phyloP scores from a whole-genome alignment of 805 yeast genomes.

The Ogataea salicorniae region DNA sequence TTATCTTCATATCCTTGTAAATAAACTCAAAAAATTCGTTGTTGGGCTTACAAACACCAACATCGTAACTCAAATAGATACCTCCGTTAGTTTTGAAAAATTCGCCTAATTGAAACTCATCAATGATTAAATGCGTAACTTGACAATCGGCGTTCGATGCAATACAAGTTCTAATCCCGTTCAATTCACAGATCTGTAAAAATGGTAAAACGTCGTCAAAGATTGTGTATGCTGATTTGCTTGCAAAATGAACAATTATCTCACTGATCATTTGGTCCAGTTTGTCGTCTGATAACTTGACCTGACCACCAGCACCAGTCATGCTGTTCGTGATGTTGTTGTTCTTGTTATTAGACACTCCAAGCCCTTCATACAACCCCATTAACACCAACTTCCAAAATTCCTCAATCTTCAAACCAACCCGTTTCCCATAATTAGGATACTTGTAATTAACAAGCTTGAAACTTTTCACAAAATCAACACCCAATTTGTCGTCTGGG shows the following conservation, averaged over 20 bases:
- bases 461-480: constrained; percentile 30
- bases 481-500: constrained; percentile 22
- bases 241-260: constrained; percentile 44
- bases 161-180: constrained; percentile 34
- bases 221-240: constrained; percentile 46
- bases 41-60: constrained; percentile 51
- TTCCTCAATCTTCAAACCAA: constrained; percentile 28
- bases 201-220: constrained; percentile 51
- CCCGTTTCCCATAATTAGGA: constrained; percentile 61
- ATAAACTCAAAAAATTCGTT: constrained; percentile 41
- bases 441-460: constrained; percentile 31
- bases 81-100: constrained; percentile 33
- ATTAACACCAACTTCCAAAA: constrained; percentile 58
- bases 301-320: background rate
- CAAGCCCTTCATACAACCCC: constrained; percentile 5
- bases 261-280: constrained; percentile 35
- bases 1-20: constrained; percentile 16
- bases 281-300: background rate
- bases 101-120: constrained; percentile 37
- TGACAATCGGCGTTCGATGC: constrained; percentile 62
- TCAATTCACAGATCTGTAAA: constrained; percentile 29
- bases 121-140: constrained; percentile 39
- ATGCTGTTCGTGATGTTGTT: too few species aligned
- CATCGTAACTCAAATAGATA: constrained; percentile 52
- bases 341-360: background rate